A percentile compares a stretch with the other conserved stretches of the same genome.
These are phyloP conservation scores for Septoria linicola DNA, from an alignment of 2,329 filamentous ascomycete species.

Conservation along the genomic window DNA sequence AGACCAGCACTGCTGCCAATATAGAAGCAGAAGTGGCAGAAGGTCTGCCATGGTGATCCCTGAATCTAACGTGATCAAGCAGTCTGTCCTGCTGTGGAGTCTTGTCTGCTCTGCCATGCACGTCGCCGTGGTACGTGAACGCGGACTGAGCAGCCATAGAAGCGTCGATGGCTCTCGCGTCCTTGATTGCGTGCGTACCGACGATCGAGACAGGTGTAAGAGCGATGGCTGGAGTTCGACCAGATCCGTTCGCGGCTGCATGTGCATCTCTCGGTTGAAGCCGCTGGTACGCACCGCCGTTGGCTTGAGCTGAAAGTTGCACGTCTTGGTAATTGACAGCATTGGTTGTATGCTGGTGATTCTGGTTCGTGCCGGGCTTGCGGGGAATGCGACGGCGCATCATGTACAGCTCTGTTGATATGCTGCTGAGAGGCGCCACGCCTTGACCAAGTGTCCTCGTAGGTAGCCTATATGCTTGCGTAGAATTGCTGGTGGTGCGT, in stretches of 20 bases:
- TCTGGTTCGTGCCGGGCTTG: constrained; percentile 7
- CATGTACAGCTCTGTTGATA: constrained; percentile 15
- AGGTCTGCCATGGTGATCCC: constrained; percentile 32
- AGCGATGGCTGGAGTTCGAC: constrained; percentile 1
- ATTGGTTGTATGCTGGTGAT: constrained; percentile 11
- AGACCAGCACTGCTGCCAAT: constrained; percentile 2
- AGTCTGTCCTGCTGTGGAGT: neutral
- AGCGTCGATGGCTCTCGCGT: constrained; percentile 1
- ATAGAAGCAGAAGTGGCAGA: neutral
- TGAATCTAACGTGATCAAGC: constrained; percentile 24
- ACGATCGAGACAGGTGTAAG: constrained; percentile 3
- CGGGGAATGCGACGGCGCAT: constrained; percentile 12
- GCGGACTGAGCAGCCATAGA: constrained; percentile 1
- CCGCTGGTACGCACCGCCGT: constrained; percentile 33
- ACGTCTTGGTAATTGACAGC: constrained; percentile 8
- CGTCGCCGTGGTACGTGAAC: constrained; percentile 15
- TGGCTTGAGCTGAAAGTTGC: constrained; percentile 24
- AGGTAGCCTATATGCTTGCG: neutral
- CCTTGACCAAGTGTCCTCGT: constrained; percentile 25
- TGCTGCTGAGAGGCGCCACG: constrained; percentile 25
- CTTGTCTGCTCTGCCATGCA: too few relatives aligned
- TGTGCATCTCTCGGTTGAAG: constrained; percentile 17
- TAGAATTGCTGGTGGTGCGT: neutral
- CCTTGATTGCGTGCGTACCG: constrained; percentile 2
- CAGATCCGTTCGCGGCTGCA: constrained; percentile 3